Evolutionary conservation across 768 basidiomycete species (phyloP), one percentile per base, ranked within the genome.

Genomic region (Rickenella mellea): DNA sequence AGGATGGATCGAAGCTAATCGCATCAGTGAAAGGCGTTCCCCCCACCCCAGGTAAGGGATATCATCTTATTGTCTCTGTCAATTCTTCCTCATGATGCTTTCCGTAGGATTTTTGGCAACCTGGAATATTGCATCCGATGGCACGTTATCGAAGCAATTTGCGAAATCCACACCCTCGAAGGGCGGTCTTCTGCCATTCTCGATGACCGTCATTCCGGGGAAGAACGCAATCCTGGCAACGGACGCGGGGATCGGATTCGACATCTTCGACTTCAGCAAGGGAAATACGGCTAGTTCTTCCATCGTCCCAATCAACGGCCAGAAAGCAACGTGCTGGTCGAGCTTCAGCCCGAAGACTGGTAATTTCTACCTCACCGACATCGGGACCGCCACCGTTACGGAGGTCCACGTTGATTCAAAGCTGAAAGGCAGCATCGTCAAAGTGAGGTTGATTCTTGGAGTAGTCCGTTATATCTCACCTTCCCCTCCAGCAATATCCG

Each of bases 51-150:
- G 42, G 42, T n/a, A n/a, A n/a, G n/a, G n/a, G n/a, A n/a, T n/a
- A n/a, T n/a, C 57, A 67, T 45, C 60, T 74, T 27, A 53, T 74
- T 31, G 72, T 65, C 10, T 66, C 72, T 15, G 64, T 73, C 51
- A 73, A 75, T 51, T 73, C 71, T n/a, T n/a, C n/a, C n/a, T n/a
- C 19, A 48, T 61, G 14, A 70, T 71, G 11, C 66, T 70, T 2
- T 60, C 61, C 17, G 68, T 68, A 5, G 72, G 72, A 19, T 72
- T 70, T 58, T 58, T 76, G 43, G 73, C 74, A 9, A 61, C 65
- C 11, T 76, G 69, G 68, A 66, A 71, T 43, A 58, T 75, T 41
- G 61, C 56, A 7, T 36, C 45, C 10, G 65, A 70, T 43, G 69
- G 68, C n/a, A 62, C 66, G 9, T 64, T 74, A 27, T 71, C 72